Percentiles rank a stretch among this genome's conserved stretches.
These are phyloP conservation scores for Sphagnum magellanicum DNA, from an alignment of 228 moss, liverwort and hornwort species.

Conservation along the genomic window DNA sequence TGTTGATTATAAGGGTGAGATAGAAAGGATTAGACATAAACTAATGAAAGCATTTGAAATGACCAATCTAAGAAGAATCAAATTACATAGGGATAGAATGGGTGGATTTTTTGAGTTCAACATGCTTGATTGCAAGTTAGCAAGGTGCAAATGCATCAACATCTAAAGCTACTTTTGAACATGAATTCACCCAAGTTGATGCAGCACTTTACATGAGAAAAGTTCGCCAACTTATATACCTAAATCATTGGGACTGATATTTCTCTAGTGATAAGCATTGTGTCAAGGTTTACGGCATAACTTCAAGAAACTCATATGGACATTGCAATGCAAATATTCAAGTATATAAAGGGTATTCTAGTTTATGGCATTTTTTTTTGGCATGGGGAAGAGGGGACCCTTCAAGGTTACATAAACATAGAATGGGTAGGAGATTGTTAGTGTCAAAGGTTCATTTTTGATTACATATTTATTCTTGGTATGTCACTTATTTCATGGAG, in stretches of 20 bases:
- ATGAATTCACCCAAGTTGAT: no score
- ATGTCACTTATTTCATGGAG: not conserved
- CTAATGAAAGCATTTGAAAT: not conserved
- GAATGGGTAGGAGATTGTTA: not conserved
- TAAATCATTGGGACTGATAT: not conserved
- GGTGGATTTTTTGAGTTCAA: no score
- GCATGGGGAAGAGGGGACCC: no score
- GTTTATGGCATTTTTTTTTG: not conserved
- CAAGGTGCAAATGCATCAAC: no score
- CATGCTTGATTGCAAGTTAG: no score
- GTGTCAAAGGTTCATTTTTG: not conserved
- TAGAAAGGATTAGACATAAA: not conserved
- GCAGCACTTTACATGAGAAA: no score
- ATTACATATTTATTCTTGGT: not conserved
- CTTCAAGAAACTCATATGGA: not conserved
- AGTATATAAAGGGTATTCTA: not conserved
- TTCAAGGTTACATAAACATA: not conserved
- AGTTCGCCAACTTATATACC: no score
- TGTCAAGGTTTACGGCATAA: not conserved
- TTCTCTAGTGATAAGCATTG: not conserved
- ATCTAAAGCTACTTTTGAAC: no score
- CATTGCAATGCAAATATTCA: not conserved
- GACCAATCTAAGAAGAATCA: not conserved
- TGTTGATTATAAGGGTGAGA: not conserved
- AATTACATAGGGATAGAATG: not conserved